Percentiles rank a stretch among this genome's conserved stretches.
These are phyloP conservation scores for Hyphodiscus sp. DNA, from an alignment of 2,329 filamentous ascomycete species.

Conservation along the genomic window DNA sequence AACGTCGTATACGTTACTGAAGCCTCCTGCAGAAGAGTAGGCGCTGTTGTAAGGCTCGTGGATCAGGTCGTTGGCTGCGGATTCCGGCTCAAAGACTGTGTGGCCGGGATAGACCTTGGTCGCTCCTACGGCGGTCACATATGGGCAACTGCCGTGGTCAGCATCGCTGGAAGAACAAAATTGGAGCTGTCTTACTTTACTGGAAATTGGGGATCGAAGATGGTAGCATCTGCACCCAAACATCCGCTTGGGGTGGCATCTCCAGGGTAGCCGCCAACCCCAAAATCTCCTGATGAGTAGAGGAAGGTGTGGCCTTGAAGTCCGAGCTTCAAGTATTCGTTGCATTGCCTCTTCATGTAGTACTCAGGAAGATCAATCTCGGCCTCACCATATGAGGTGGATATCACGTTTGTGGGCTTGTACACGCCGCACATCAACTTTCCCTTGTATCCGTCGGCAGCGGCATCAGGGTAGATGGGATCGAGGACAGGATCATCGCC, in stretches of 20 bases:
- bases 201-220: slow-evolving; percentile 46
- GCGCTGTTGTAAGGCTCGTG: slow-evolving; percentile 35
- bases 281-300: slow-evolving; percentile 53
- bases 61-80: slow-evolving; percentile 27
- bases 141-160: slow-evolving; percentile 34
- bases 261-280: slow-evolving; percentile 48
- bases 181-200: slow-evolving; percentile 32
- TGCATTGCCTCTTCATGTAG: slow-evolving; percentile 57
- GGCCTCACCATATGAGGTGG: slow-evolving; percentile 60
- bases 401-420: slow-evolving; percentile 36
- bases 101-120: slow-evolving; percentile 38
- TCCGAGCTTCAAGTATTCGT: slow-evolving; percentile 59
- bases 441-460: slow-evolving; percentile 35
- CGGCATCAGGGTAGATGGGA: slow-evolving; percentile 37
- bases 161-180: background rate
- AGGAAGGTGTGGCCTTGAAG: slow-evolving; percentile 60
- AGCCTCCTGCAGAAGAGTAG: slow-evolving; percentile 72
- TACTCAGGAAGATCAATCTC: slow-evolving; percentile 56
- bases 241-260: slow-evolving; percentile 52
- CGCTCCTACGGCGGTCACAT: slow-evolving; percentile 46
- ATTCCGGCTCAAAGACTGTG: slow-evolving; percentile 31
- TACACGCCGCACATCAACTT: slow-evolving; percentile 13
- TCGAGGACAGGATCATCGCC: slow-evolving; percentile 36
- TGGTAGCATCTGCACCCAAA: slow-evolving; percentile 25
- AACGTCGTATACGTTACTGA: slow-evolving; percentile 47